A percentile compares a stretch with the other conserved stretches of the same genome.
phyloP scores from a whole-genome alignment of 768 basidiomycete species.

The Xerocomellus dryophilus region DNA sequence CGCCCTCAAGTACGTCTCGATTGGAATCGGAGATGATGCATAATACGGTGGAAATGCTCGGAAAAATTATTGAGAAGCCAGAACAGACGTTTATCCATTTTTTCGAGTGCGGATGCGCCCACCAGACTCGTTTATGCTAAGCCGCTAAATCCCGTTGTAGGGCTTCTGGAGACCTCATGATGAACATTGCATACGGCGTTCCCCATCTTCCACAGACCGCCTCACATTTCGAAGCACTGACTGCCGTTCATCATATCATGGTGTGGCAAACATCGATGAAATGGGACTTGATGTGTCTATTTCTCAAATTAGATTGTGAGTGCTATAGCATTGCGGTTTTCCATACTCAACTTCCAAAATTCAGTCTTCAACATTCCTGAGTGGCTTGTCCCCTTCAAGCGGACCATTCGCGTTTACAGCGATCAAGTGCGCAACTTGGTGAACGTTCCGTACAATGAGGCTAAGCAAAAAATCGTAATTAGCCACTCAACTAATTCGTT shows the following conservation, averaged over 20 bases:
- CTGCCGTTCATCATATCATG: constrained; percentile 1
- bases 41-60: constrained; percentile 3
- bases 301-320: constrained; percentile 1
- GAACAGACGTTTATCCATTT: neutral
- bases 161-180: constrained; percentile 7
- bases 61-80: constrained; percentile 1
- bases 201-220: neutral
- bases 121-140: neutral
- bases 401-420: neutral
- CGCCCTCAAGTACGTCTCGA: neutral
- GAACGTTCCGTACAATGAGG: constrained; percentile 2
- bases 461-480: neutral
- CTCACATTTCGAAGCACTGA: neutral
- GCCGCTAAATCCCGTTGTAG: neutral
- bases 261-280: constrained; percentile 2
- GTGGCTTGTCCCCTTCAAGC: constrained; percentile 4
- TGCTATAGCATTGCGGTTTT: no score
- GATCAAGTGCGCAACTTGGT: constrained; percentile 2
- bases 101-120: neutral
- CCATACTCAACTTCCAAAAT: neutral
- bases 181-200: constrained; percentile 1
- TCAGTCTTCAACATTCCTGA: neutral
- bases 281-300: constrained; percentile 6
- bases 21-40: constrained; percentile 2
- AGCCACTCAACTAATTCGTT: no score